Base-by-base conservation (phyloP, 1,139 yeast species). In the Taphrina flavorubra region DNA sequence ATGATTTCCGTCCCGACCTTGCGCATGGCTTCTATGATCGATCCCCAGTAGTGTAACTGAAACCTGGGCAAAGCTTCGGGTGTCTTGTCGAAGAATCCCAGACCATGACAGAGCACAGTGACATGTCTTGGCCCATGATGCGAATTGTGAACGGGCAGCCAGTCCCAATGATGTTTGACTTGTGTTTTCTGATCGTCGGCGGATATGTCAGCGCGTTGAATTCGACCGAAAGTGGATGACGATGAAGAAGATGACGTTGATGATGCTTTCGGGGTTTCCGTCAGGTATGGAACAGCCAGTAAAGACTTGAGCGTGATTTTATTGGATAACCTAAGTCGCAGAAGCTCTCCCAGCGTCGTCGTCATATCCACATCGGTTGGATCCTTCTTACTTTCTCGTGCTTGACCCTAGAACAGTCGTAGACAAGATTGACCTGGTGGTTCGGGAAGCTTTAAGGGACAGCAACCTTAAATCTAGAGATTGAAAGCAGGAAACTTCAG, bases 1-100 rank as follows among this genome's bases (percentile, higher is more conserved):
- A 87, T 77, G 0, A 88, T 90, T 0, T 83, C 83, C 57, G 88
- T 82, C 0, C 94, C 94, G 31, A 84, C 78, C 0, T 77, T 74
- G 58, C 82, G 82, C 39, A 89, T 76, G 0, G 85, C 84, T 34
- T 83, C 83, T 72, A 83, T 83, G 10, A 89, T 85, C 0, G 94
- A 94, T 69, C 82, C 80, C 94, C 95, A 89, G 74, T 89, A 89
- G 39, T 65, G 71, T 13, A 68, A 20, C 16, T 69, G 71, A 18
- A 69, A 65, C 5, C 55, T 36, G 8, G 70, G 70, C 40, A 68
- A 40, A n/a, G 68, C 65, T 25, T 61, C 65, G 6, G 69, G 69
- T 6, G 62, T 58, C 67, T 65, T 68, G 53, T 68, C 70, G 36
- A 68, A 65, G 39, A 65, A 65, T 4, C 69, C 69, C 14, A 68